phyloP scores from a whole-genome alignment of 1,139 yeast species.

The Suhomyces ambrosiae region DNA sequence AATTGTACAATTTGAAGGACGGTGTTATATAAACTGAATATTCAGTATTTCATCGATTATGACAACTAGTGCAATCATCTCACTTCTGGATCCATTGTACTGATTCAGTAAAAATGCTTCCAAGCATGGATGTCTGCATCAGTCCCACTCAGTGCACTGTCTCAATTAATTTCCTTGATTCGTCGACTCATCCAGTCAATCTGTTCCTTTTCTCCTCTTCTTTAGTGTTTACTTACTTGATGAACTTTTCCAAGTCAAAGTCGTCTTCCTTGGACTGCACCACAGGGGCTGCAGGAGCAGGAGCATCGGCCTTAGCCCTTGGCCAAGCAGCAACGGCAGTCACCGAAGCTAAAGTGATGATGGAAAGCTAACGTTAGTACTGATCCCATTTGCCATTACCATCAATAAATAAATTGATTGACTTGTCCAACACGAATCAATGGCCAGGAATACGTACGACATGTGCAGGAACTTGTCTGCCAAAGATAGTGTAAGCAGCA shows the following conservation, averaged over 20 bases:
- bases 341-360: slow-evolving; percentile 49
- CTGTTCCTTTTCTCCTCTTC: not conserved
- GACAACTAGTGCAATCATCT: too few relatives aligned
- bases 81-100: too few relatives aligned
- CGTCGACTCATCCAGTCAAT: not conserved
- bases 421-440: too few relatives aligned
- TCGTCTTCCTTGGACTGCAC: slow-evolving; percentile 50
- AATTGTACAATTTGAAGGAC: too few relatives aligned
- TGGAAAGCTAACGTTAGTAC: slow-evolving; percentile 39
- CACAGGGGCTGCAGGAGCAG: slow-evolving; percentile 29
- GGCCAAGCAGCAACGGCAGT: slow-evolving; percentile 49
- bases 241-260: slow-evolving; percentile 60
- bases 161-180: too few relatives aligned
- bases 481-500: slow-evolving; percentile 62
- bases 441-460: slow-evolving; percentile 50
- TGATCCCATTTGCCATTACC: too few relatives aligned
- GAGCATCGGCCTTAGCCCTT: slow-evolving; percentile 34
- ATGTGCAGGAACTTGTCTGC: slow-evolving; percentile 66
- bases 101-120: too few relatives aligned
- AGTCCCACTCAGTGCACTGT: too few relatives aligned
- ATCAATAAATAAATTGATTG: too few relatives aligned
- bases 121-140: too few relatives aligned
- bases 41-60: not conserved
- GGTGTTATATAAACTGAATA: not conserved
- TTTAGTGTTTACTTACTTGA: slow-evolving; percentile 47